Conservation (phyloP, 179 eudicot genomes). For the Silene noctiflora region DNA sequence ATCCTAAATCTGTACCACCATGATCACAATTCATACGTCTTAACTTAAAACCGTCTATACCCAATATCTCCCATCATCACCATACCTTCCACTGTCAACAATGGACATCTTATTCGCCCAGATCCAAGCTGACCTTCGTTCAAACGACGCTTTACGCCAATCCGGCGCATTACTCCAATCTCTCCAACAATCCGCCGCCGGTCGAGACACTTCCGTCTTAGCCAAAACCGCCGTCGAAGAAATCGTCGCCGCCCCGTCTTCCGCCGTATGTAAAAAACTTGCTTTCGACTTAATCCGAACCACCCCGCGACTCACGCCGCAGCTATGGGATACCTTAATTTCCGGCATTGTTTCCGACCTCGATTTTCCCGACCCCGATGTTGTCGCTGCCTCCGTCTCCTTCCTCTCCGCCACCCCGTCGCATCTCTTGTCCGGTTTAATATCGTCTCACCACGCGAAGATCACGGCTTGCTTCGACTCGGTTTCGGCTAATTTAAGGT, state of each 20-base stretch:
- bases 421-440: slow-evolving; percentile 55
- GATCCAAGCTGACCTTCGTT: slow-evolving; percentile 98
- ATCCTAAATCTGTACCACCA: too few relatives aligned
- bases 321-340: slow-evolving; percentile 74
- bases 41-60: too few relatives aligned
- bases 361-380: slow-evolving; percentile 91
- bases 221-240: slow-evolving; percentile 92
- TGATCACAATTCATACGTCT: too few relatives aligned
- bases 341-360: slow-evolving; percentile 65
- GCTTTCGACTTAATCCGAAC: slow-evolving; percentile 89
- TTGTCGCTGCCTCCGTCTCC: slow-evolving; percentile 78
- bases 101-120: slow-evolving; percentile 96
- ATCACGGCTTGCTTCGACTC: slow-evolving; percentile 75
- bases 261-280: slow-evolving; percentile 86
- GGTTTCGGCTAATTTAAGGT: slow-evolving; percentile 52
- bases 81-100: background rate
- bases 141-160: slow-evolving; percentile 94
- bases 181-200: slow-evolving; percentile 95
- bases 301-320: slow-evolving; percentile 75
- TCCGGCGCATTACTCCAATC: slow-evolving; percentile 89
- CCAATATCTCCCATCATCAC: too few relatives aligned
- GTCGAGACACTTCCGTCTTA: slow-evolving; percentile 77
- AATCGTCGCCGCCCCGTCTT: slow-evolving; percentile 84
- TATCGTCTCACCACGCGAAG: slow-evolving; percentile 48
- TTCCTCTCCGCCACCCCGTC: slow-evolving; percentile 83